Conservation (phyloP, 2,329 filamentous ascomycete species). For the Aspergillus awamori region DNA sequence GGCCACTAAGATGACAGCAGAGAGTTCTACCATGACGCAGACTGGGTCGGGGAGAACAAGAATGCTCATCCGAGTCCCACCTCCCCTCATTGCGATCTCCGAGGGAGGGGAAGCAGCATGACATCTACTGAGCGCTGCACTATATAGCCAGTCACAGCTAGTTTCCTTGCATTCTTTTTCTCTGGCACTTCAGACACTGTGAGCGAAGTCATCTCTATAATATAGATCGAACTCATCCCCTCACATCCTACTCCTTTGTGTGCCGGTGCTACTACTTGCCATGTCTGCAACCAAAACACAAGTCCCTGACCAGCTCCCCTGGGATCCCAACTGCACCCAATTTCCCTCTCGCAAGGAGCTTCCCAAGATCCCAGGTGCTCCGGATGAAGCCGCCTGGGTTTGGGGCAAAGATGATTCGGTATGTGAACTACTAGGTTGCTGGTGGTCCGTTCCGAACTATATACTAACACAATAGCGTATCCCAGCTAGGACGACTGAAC, state of each 20-base stretch:
- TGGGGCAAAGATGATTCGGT: constrained; percentile 61
- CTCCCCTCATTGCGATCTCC: neutral
- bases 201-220: too few species aligned
- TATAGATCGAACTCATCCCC: neutral
- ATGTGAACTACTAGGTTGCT: constrained; percentile 4
- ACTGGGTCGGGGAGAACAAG: neutral
- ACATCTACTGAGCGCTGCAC: neutral
- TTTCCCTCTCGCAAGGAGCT: constrained; percentile 59
- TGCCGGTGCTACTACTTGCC: neutral
- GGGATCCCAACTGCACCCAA: constrained; percentile 55
- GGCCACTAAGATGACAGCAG: neutral
- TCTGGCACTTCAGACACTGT: too few species aligned
- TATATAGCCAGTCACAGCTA: neutral
- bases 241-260: neutral
- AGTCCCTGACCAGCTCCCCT: constrained; percentile 47
- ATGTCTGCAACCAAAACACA: constrained; percentile 25
- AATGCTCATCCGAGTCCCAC: neutral
- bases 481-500: constrained; percentile 52
- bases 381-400: constrained; percentile 61
- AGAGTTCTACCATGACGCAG: neutral
- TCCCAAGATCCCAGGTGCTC: constrained; percentile 55
- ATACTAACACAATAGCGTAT: neutral
- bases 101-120: too few species aligned
- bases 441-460: neutral
- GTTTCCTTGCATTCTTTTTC: too few species aligned